Conservation (phyloP, 352 stramenopile species). For the Paralagenidium karlingii region DNA sequence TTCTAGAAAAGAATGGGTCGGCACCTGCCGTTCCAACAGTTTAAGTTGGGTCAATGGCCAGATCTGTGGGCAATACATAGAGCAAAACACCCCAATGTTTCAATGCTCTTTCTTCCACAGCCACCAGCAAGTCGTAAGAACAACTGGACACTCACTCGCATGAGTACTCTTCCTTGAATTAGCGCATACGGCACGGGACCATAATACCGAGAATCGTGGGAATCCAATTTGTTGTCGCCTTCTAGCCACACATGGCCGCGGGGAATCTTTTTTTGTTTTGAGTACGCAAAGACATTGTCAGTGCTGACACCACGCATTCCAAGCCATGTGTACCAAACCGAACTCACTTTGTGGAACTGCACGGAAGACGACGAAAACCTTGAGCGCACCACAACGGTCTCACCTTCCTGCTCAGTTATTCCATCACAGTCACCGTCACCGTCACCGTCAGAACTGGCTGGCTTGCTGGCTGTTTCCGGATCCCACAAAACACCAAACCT, state of each 20-base stretch:
- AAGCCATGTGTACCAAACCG: neutral
- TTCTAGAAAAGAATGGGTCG: too few species aligned
- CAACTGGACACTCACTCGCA: slow-evolving; percentile 57
- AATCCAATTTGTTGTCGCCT: slow-evolving; percentile 95
- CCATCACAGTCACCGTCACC: neutral
- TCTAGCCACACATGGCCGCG: slow-evolving; percentile 94
- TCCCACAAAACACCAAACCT: slow-evolving; percentile 9
- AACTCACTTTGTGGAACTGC: slow-evolving; percentile 51
- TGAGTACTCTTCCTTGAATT: slow-evolving; percentile 81
- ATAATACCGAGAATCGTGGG: slow-evolving; percentile 92
- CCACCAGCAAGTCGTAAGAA: too few species aligned
- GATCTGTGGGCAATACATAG: too few species aligned
- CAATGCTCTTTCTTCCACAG: too few species aligned
- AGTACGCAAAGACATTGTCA: too few species aligned
- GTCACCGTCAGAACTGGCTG: neutral
- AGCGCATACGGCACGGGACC: slow-evolving; percentile 88
- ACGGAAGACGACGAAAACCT: slow-evolving; percentile 59
- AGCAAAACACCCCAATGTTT: too few species aligned
- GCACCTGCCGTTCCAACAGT: too few species aligned
- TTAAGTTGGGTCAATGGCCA: too few species aligned
- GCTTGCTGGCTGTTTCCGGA: too few species aligned
- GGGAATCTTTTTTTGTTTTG: too few species aligned
- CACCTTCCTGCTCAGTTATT: slow-evolving; percentile 29
- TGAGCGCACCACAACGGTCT: slow-evolving; percentile 61
- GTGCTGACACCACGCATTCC: neutral